phyloP scores from a whole-genome alignment of 2,329 filamentous ascomycete species.

The Arthrobotrys entomopaga region DNA sequence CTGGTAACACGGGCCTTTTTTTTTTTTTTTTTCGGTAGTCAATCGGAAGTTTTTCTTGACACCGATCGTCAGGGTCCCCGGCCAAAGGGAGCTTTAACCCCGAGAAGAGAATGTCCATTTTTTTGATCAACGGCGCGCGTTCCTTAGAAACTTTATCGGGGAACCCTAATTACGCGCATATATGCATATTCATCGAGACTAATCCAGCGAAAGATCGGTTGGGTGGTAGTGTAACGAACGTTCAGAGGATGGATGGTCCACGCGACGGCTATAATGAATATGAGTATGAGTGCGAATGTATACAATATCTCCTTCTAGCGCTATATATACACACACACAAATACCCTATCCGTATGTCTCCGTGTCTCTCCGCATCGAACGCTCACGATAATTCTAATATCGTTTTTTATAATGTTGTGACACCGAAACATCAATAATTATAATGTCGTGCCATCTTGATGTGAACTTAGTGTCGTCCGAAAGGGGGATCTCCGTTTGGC shows the following conservation, averaged over 20 bases:
- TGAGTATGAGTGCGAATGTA: constrained; percentile 10
- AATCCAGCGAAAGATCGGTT: not conserved
- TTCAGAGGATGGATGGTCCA: constrained; percentile 13
- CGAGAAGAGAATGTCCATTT: not conserved
- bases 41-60: not conserved
- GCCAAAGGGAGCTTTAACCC: constrained; percentile 4
- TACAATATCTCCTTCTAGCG: not conserved
- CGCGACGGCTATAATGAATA: constrained; percentile 16
- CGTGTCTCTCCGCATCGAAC: constrained; percentile 1
- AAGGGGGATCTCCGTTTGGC: constrained; percentile 24
- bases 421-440: constrained; percentile 9
- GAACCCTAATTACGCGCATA: not conserved
- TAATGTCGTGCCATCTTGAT: constrained; percentile 20
- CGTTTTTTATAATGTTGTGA: not conserved
- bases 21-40: no score
- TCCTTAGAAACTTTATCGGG: no score
- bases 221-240: not conserved
- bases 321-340: not conserved
- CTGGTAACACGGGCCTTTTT: not conserved
- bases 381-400: not conserved
- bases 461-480: not conserved
- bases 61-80: constrained; percentile 15
- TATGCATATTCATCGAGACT: constrained; percentile 1
- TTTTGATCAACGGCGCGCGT: no score
- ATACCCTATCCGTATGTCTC: not conserved